Conservation (phyloP, 257 asterid genomes). For the Solanum boliviense region DNA sequence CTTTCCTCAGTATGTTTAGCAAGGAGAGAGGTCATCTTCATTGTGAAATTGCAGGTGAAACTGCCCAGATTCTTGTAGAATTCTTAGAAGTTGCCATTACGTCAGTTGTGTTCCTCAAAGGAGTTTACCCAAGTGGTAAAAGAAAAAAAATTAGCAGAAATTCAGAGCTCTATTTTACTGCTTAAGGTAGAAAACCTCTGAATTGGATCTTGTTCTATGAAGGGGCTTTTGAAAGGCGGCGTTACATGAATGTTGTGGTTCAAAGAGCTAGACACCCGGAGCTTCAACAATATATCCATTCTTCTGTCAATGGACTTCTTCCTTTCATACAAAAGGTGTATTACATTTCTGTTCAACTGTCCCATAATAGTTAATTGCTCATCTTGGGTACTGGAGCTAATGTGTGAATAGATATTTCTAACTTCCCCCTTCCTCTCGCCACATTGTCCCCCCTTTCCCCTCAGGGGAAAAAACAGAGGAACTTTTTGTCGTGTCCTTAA, state of each 20-base stretch:
- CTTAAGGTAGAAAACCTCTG: not conserved
- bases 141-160: not conserved
- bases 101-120: slow-evolving; percentile 71
- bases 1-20: not conserved
- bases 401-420: not conserved
- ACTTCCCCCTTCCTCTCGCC: not conserved
- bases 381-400: not conserved
- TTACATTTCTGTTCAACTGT: not conserved
- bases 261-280: slow-evolving; percentile 76
- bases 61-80: slow-evolving; percentile 58
- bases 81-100: slow-evolving; percentile 82
- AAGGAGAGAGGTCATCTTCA: not conserved
- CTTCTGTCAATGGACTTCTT: slow-evolving; percentile 62
- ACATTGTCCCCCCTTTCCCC: not conserved
- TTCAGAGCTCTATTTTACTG: not conserved
- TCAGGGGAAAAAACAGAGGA: not conserved
- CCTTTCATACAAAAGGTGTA: slow-evolving; percentile 67
- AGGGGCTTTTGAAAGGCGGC: slow-evolving; percentile 87
- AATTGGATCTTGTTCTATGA: not conserved
- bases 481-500: not conserved
- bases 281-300: slow-evolving; percentile 54
- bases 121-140: slow-evolving; percentile 70
- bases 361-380: not conserved
- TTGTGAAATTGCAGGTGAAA: slow-evolving; percentile 35
- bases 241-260: slow-evolving; percentile 79